Evolutionary conservation across 371 early-diverging fungal genomes (phyloP).

Genomic region (Mortierella sp.): DNA sequence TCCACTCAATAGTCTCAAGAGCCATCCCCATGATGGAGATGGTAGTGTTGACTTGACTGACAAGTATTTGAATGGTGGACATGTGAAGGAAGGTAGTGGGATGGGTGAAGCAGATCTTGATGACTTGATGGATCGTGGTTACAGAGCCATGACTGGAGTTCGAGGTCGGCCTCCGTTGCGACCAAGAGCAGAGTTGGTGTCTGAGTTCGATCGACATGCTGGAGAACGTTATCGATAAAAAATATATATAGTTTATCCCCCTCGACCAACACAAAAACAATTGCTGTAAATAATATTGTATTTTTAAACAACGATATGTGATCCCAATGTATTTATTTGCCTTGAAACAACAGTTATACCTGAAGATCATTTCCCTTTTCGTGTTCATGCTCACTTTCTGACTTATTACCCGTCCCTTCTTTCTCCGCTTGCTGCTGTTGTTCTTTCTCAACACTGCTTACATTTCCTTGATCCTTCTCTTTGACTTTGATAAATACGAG

Average conservation of each 20-base stretch:
- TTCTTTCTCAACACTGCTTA: neutral
- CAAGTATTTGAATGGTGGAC: neutral
- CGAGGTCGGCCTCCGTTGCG: slow-evolving; percentile 37
- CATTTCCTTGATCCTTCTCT: slow-evolving; percentile 6
- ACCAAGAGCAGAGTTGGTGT: slow-evolving; percentile 25
- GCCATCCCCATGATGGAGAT: neutral
- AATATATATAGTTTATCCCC: neutral
- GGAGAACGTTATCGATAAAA: slow-evolving; percentile 19
- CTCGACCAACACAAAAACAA: too few species aligned
- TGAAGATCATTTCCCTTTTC: neutral
- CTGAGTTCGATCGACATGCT: slow-evolving; percentile 35
- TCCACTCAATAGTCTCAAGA: slow-evolving; percentile 8
- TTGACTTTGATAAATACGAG: slow-evolving; percentile 61
- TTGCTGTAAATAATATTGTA: neutral
- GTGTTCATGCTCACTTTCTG: neutral
- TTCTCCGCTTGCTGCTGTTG: neutral
- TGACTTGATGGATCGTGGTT: slow-evolving; percentile 45
- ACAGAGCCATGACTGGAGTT: slow-evolving; percentile 26
- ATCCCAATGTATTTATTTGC: neutral
- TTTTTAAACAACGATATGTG: neutral
- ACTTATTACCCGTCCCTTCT: neutral
- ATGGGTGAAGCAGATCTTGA: slow-evolving; percentile 18
- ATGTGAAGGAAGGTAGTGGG: neutral
- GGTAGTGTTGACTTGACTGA: neutral
- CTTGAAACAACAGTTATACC: neutral